Evolutionary conservation across 345 rosid species (phyloP), one percentile per base, ranked within the genome.

Genomic region (Eutrema yunnanense): DNA sequence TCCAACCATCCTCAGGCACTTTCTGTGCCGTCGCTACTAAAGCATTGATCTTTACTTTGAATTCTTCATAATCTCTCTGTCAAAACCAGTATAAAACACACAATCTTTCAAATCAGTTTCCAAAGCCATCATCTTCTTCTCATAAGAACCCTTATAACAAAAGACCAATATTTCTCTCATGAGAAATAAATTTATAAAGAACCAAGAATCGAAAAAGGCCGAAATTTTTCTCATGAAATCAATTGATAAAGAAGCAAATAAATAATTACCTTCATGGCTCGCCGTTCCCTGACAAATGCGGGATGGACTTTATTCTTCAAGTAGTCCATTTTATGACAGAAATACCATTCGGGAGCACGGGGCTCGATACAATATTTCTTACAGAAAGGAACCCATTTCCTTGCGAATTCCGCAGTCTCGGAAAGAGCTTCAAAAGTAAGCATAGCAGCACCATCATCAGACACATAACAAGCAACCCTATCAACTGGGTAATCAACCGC

Each of bases 381-480:
- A 76, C 99, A 92, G 85, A 95, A 95, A 42, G 99, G 99, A 57
- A 95, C 99, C 99, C 99, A 95, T 73, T 88, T 89, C 79, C 92
- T 87, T 12, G 99, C 96, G 70, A 95, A 95, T 74, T 92, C 97
- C 2, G 99, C 92, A 6, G 99, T 95, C 83, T 95, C 98, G 0
- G 99, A 95, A 22, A 95, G 98, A 49, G 99, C 98, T 80, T 95
- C 98, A 54, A 95, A 95, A 19, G 99, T 95, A 71, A 95, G 99
- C 99, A 95, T 95, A 19, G 99, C 97, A 69, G 99, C 99, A 81
- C 99, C 99, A 77, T 95, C 99, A 71, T 95, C 99, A 11, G 99
- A 92, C 44, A 95, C 99, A 76, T 95, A 95, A 74, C 99, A 95
- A 67, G 96, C 87, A 66, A 95, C 96, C 67, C 84, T 88, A 73